Evolutionary conservation across 495 filamentous ascomycete species (phyloP).

Genomic region (Podospora pseudocomata): DNA sequence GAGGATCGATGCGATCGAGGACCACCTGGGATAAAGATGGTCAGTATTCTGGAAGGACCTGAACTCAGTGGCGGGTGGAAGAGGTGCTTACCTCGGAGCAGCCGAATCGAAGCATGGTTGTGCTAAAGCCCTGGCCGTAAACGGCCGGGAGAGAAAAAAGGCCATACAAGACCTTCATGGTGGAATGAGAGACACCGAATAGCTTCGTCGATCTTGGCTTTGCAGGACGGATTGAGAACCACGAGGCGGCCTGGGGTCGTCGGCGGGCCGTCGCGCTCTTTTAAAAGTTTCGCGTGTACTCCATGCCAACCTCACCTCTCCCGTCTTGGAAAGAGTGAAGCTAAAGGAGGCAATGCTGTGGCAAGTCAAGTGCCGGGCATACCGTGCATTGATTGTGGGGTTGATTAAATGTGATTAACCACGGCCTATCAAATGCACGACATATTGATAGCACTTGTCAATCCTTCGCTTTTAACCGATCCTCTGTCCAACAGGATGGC

Average conservation of each 20-base stretch:
- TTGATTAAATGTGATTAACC: not conserved
- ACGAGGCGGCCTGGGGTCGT: not conserved
- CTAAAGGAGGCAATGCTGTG: not conserved
- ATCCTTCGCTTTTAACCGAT: not conserved
- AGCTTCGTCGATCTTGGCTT: not conserved
- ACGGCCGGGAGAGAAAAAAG: constrained; percentile 34
- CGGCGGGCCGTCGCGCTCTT: not conserved
- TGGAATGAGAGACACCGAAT: not conserved
- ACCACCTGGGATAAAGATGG: constrained; percentile 17
- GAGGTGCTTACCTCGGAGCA: constrained; percentile 30
- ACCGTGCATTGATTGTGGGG: not conserved
- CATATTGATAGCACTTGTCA: not conserved
- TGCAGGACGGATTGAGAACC: not conserved
- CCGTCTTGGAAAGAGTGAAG: not conserved
- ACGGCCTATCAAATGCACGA: not conserved
- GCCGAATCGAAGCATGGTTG: constrained; percentile 44
- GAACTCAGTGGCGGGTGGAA: too few species aligned
- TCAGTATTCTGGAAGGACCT: too few species aligned
- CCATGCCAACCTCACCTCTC: not conserved
- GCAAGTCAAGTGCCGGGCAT: not conserved
- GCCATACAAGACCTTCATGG: constrained; percentile 37
- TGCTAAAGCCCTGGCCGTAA: constrained; percentile 32
- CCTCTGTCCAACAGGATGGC: not conserved
- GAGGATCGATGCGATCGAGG: constrained; percentile 42
- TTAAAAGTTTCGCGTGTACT: not conserved